Percentiles rank a stretch among this genome's conserved stretches.
phyloP scores from a whole-genome alignment of 169 alveolate species.

The Plasmodium gonderi region DNA sequence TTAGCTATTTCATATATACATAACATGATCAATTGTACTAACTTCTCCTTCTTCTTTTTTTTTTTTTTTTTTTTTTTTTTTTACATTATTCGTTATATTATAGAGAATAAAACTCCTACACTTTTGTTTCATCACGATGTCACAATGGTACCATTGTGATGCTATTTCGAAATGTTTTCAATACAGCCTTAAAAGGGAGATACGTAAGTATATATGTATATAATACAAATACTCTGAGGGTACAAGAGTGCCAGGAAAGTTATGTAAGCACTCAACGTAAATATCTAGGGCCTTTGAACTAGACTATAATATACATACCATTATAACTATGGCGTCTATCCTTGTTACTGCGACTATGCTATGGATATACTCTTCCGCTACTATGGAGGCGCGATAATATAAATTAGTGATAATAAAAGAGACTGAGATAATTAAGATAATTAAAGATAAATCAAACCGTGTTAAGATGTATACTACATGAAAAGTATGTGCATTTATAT shows the following conservation, averaged over 20 bases:
- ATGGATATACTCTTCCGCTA: no score
- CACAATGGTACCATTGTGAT: neutral
- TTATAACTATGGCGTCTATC: no score
- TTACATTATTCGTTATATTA: neutral
- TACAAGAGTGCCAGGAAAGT: neutral
- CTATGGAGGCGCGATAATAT: no score
- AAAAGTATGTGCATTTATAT: neutral
- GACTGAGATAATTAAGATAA: neutral
- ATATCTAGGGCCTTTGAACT: no score
- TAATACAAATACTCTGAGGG: no score
- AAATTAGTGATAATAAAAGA: neutral
- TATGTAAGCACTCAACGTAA: neutral
- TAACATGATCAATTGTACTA: neutral
- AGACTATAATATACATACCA: no score
- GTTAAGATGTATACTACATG: neutral
- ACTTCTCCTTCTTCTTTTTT: no score
- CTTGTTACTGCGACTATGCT: no score
- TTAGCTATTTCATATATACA: constrained; percentile 10
- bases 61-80: neutral
- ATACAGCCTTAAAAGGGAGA: no score
- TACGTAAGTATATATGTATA: no score
- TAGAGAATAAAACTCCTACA: neutral
- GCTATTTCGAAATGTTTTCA: no score
- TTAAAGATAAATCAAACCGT: neutral
- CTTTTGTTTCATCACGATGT: neutral